Evolutionary conservation across 495 filamentous ascomycete genomes (phyloP).

Genomic region (Penicillium goetzii): DNA sequence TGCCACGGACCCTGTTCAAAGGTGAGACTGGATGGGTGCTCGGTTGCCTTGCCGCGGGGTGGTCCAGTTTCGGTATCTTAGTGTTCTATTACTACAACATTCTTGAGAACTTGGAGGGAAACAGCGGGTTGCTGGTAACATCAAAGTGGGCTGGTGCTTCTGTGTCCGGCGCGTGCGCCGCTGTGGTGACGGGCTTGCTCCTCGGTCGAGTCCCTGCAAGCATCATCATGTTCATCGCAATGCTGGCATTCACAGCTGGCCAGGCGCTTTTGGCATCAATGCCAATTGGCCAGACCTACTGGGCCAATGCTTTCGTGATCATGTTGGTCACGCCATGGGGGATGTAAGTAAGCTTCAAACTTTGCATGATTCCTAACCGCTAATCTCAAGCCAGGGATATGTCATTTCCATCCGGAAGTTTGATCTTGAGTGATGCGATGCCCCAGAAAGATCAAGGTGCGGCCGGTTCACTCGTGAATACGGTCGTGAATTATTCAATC

Average conservation of each 20-base stretch:
- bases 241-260: conserved; percentile 48
- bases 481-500: conserved; percentile 69
- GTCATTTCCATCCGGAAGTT: conserved; percentile 43
- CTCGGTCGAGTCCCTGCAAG: conserved; percentile 41
- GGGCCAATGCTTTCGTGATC: conserved; percentile 51
- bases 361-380: conserved; percentile 19
- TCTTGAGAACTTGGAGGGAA: conserved; percentile 38
- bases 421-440: conserved; percentile 44
- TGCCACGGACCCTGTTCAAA: conserved; percentile 56
- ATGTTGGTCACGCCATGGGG: conserved; percentile 55
- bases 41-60: conserved; percentile 58
- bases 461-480: conserved; percentile 64
- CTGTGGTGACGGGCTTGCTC: conserved; percentile 48
- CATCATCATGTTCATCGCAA: conserved; percentile 55
- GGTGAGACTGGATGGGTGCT: conserved; percentile 57
- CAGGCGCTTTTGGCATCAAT: conserved; percentile 38
- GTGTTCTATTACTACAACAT: conserved; percentile 52
- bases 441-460: conserved; percentile 46
- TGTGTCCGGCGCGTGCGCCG: conserved; percentile 43
- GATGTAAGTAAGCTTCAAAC: conserved; percentile 53
- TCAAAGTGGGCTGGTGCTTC: conserved; percentile 45
- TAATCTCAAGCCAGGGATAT: conserved; percentile 35
- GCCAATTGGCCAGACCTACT: conserved; percentile 47
- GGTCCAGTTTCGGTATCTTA: conserved; percentile 59
- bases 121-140: conserved; percentile 43